phyloP scores from a whole-genome alignment of 768 basidiomycete species.

The Rhodosporidiobolus sp. region DNA sequence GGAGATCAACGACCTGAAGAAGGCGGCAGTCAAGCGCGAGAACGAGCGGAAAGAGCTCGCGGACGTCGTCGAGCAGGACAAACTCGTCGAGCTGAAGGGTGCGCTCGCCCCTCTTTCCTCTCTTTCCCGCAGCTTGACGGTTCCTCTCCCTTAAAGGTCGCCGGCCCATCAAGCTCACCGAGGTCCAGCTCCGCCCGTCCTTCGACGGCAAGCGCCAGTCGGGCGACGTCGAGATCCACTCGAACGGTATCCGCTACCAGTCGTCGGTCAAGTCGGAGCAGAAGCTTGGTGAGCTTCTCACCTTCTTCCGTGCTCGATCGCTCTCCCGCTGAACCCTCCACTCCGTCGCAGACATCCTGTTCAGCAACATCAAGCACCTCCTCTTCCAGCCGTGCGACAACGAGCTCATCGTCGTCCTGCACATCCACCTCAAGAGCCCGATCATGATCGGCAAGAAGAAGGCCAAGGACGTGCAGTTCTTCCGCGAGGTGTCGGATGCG shows the following conservation, averaged over 20 bases:
- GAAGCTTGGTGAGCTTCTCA: conserved; percentile 69
- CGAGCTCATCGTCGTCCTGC: conserved; percentile 88
- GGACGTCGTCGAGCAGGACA: conserved; percentile 93
- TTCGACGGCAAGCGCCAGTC: conserved; percentile 90
- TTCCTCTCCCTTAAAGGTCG: conserved; percentile 49
- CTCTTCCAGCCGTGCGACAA: conserved; percentile 99
- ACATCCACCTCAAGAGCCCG: conserved; percentile 86
- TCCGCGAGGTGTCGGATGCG: conserved; percentile 93
- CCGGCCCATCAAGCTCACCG: conserved; percentile 77
- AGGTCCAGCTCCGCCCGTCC: conserved; percentile 89
- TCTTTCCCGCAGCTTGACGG: neutral
- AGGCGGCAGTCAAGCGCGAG: conserved; percentile 93
- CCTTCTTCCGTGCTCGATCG: no score
- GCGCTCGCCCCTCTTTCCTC: neutral
- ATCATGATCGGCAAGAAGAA: conserved; percentile 99
- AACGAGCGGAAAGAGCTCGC: conserved; percentile 98
- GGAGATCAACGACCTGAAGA: conserved; percentile 91
- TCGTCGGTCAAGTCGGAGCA: conserved; percentile 75
- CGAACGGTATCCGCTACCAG: conserved; percentile 91
- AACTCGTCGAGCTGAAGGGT: conserved; percentile 81
- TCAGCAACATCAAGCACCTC: conserved; percentile 94
- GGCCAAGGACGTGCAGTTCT: conserved; percentile 95
- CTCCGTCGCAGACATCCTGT: conserved; percentile 69
- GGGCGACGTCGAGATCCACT: conserved; percentile 97
- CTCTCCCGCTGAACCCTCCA: conserved; percentile 10